Evolutionary conservation across 1,139 yeast genomes (phyloP).

Genomic region (Blastobotrys capitulatus): DNA sequence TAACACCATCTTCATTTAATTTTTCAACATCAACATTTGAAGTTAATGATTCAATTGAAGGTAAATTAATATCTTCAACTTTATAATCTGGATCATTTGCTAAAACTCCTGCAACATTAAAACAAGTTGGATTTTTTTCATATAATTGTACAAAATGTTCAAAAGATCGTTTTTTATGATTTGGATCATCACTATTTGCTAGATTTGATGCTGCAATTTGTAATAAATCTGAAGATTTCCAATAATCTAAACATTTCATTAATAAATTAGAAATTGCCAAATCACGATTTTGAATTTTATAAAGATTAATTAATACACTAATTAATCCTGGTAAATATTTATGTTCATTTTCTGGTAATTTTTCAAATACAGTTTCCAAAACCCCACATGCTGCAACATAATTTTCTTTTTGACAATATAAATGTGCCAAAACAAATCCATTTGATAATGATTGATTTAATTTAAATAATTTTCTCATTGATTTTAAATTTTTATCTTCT

Average conservation of each 20-base stretch:
- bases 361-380: constrained; percentile 34
- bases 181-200: constrained; percentile 14
- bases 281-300: constrained; percentile 36
- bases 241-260: constrained; percentile 21
- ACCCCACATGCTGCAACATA: constrained; percentile 43
- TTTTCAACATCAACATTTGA: constrained; percentile 38
- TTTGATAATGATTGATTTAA: constrained; percentile 19
- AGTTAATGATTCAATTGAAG: constrained; percentile 33
- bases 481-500: constrained; percentile 10
- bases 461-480: constrained; percentile 15
- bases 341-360: constrained; percentile 10
- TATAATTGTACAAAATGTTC: constrained; percentile 14
- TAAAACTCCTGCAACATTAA: constrained; percentile 20
- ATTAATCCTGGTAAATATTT: constrained; percentile 42
- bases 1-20: constrained; percentile 38
- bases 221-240: constrained; percentile 24
- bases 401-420: constrained; percentile 38
- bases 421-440: constrained; percentile 39
- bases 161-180: constrained; percentile 12
- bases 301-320: constrained; percentile 43
- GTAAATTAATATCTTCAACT: constrained; percentile 17
- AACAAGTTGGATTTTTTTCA: constrained; percentile 7
- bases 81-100: constrained; percentile 22
- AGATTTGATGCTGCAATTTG: constrained; percentile 22
- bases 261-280: constrained; percentile 20